phyloP scores from a whole-genome alignment of 2,329 filamentous ascomycete genomes.

The Hypoxylon sp. region DNA sequence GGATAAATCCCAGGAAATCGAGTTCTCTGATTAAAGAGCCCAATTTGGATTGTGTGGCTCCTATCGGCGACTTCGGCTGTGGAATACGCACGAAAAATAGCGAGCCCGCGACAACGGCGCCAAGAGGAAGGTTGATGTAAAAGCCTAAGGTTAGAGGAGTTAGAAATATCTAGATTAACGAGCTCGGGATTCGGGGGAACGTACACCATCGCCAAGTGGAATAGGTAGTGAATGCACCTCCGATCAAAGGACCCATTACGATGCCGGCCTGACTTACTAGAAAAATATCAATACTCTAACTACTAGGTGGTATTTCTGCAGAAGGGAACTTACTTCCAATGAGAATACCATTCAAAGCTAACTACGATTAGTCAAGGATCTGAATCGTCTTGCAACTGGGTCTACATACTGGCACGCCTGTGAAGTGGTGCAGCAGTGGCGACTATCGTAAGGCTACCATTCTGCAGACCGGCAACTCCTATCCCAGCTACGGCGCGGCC shows the following conservation, averaged over 20 bases:
- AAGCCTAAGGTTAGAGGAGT: conserved; percentile 59
- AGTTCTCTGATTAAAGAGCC: conserved; percentile 48
- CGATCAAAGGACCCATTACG: conserved; percentile 58
- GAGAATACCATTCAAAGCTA: background rate
- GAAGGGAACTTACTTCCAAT: background rate
- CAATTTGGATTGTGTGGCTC: background rate
- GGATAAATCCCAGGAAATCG: conserved; percentile 59
- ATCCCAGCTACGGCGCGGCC: conserved; percentile 67
- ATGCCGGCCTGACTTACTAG: conserved; percentile 6
- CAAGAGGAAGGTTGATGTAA: conserved; percentile 63
- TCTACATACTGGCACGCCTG: background rate
- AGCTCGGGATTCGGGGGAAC: conserved; percentile 21
- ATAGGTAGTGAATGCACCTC: conserved; percentile 60
- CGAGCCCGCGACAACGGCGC: conserved; percentile 50
- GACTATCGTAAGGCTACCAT: conserved; percentile 53
- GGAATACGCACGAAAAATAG: conserved; percentile 56
- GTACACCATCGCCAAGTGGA: conserved; percentile 63
- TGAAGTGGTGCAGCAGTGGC: background rate
- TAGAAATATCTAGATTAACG: background rate
- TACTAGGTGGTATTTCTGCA: background rate
- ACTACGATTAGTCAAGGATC: background rate
- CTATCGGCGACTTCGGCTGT: conserved; percentile 45
- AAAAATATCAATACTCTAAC: background rate
- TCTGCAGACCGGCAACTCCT: conserved; percentile 64
- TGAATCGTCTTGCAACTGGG: background rate